Conservation (phyloP, 192 early-diverging fungal genomes). For the Spizellomyces punctatus region DNA sequence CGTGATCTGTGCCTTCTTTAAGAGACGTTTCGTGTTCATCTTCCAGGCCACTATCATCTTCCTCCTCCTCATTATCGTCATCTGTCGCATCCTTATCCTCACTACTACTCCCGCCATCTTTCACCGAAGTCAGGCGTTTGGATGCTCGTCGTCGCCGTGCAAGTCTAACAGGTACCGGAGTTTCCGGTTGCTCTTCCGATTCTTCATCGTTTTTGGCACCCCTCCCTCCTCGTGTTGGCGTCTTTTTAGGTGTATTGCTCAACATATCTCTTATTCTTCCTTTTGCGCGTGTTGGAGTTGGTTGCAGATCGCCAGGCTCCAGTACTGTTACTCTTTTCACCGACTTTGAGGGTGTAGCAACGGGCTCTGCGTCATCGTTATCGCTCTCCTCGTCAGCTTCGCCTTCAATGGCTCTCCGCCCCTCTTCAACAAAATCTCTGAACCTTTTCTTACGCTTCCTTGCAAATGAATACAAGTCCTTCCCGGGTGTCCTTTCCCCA, state of each 20-base stretch:
- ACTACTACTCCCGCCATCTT: constrained; percentile 25
- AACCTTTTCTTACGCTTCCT: constrained; percentile 10
- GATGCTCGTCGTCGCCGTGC: constrained; percentile 9
- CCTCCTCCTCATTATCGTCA: constrained; percentile 39
- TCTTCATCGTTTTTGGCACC: not conserved
- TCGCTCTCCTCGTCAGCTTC: constrained; percentile 9
- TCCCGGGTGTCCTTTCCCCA: constrained; percentile 24
- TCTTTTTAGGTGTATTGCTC: not conserved
- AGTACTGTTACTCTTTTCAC: not conserved
- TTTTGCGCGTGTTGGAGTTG: constrained; percentile 16
- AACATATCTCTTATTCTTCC: not conserved
- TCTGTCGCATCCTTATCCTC: constrained; percentile 31
- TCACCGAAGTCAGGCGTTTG: constrained; percentile 14
- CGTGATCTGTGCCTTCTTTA: constrained; percentile 1
- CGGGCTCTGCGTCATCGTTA: not conserved
- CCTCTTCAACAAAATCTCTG: constrained; percentile 6
- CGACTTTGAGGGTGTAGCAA: constrained; percentile 7
- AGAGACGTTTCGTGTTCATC: constrained; percentile 13
- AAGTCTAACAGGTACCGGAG: constrained; percentile 6
- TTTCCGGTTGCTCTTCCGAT: constrained; percentile 3
- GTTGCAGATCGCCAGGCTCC: not conserved
- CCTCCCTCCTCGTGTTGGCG: not conserved
- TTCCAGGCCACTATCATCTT: constrained; percentile 12
- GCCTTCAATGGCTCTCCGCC: not conserved
- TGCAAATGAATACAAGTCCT: constrained; percentile 26